Conservation (phyloP, 1,139 yeast species). For the Pichia sp. region DNA sequence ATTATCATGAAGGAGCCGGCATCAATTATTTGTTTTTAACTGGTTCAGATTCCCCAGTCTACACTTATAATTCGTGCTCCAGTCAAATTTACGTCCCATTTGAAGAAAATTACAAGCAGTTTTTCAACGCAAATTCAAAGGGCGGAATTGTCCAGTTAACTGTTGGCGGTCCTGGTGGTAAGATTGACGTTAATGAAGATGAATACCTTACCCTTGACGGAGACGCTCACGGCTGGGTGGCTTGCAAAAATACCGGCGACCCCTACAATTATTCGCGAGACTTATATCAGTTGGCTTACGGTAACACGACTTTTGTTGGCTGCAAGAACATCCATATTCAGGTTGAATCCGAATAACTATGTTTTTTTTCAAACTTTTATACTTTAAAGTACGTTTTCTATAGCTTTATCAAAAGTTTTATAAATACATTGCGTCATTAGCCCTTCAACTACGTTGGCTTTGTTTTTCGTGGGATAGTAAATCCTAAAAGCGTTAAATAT, state of each 20-base stretch:
- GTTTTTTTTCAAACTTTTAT: no score
- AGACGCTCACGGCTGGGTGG: slow-evolving; percentile 20
- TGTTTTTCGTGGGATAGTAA: no score
- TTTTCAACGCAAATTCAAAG: slow-evolving; percentile 6
- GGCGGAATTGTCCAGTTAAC: slow-evolving; percentile 14
- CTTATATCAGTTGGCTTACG: slow-evolving; percentile 21
- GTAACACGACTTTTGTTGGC: not conserved
- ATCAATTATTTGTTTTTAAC: no score
- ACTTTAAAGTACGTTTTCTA: no score
- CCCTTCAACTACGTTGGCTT: no score
- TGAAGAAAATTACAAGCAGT: slow-evolving; percentile 1
- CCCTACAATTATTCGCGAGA: slow-evolving; percentile 23
- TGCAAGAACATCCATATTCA: slow-evolving; percentile 1
- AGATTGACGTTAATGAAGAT: slow-evolving; percentile 4
- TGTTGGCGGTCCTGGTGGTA: slow-evolving; percentile 18
- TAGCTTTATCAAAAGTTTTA: no score
- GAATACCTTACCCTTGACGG: slow-evolving; percentile 19
- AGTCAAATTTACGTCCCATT: slow-evolving; percentile 7
- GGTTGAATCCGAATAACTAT: no score
- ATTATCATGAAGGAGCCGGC: slow-evolving; percentile 43
- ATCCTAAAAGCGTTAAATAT: slow-evolving; percentile 1
- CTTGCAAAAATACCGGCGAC: slow-evolving; percentile 24
- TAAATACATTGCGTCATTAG: no score
- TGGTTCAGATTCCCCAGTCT: slow-evolving; percentile 22
- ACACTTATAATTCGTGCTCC: slow-evolving; percentile 8